A percentile compares a stretch with the other conserved stretches of the same genome.
phyloP scores from a whole-genome alignment of 2,329 filamentous ascomycete genomes.

The Trichoderma sp. region DNA sequence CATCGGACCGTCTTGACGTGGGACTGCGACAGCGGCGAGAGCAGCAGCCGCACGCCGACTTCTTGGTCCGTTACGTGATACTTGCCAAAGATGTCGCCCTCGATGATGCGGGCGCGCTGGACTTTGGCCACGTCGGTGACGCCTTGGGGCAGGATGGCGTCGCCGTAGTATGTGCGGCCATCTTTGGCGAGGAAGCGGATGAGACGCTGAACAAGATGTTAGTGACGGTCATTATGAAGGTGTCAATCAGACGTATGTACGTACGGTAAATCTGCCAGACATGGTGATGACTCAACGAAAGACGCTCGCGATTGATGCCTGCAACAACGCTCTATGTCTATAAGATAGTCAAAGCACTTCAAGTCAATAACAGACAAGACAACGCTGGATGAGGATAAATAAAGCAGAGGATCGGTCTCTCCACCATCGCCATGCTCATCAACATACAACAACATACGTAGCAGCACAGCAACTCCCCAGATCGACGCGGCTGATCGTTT shows the following conservation, averaged over 20 bases:
- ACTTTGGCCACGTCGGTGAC: slow-evolving; percentile 63
- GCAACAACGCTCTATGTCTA: neutral
- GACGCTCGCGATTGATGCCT: neutral
- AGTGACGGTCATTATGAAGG: neutral
- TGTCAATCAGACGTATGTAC: neutral
- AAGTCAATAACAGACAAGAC: too few species aligned
- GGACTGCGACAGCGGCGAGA: slow-evolving; percentile 63
- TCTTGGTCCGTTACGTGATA: slow-evolving; percentile 65
- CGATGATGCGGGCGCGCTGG: slow-evolving; percentile 63
- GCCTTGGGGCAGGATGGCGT: slow-evolving; percentile 68
- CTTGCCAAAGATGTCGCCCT: slow-evolving; percentile 66
- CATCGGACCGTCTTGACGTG: slow-evolving; percentile 69
- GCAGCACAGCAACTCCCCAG: neutral
- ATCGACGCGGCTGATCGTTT: slow-evolving; percentile 11
- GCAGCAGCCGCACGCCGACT: slow-evolving; percentile 57
- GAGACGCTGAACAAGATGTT: slow-evolving; percentile 60
- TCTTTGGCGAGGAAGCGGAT: slow-evolving; percentile 74
- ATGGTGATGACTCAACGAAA: neutral
- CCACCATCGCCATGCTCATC: neutral
- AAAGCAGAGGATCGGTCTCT: neutral
- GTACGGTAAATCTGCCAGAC: slow-evolving; percentile 26
- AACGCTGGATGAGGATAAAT: too few species aligned
- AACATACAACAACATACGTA: neutral
- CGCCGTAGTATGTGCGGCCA: slow-evolving; percentile 70
- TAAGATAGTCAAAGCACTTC: too few species aligned